Conservation (phyloP, 768 basidiomycete genomes). For the Chlorophyllum brunneum region DNA sequence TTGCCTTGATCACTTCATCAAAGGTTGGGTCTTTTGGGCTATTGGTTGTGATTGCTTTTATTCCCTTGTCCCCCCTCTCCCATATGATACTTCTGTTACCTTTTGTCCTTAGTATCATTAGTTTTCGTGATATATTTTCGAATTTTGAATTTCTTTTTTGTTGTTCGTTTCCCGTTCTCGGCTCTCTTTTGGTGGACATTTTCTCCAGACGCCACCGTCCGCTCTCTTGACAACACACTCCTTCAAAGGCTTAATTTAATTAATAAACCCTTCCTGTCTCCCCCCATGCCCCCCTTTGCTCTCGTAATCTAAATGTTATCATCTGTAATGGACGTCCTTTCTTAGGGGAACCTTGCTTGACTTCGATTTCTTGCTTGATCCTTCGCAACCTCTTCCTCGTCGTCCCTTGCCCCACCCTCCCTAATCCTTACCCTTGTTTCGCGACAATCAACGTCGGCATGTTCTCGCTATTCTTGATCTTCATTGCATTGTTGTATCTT, state of each 20-base stretch:
- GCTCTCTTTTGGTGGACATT: slow-evolving; percentile 3
- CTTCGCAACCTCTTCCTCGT: not conserved
- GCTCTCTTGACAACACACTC: slow-evolving; percentile 11
- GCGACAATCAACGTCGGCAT: not conserved
- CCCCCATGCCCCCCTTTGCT: not conserved
- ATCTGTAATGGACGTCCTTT: slow-evolving; percentile 14
- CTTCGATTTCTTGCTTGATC: slow-evolving; percentile 8
- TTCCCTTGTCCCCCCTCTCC: slow-evolving; percentile 20
- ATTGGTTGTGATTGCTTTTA: slow-evolving; percentile 57
- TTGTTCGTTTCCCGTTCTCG: not conserved
- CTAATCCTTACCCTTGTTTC: not conserved
- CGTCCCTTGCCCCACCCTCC: not conserved
- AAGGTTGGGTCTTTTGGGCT: slow-evolving; percentile 46
- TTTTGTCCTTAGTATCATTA: slow-evolving; percentile 31
- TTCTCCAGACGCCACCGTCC: slow-evolving; percentile 3
- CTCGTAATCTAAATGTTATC: slow-evolving; percentile 11
- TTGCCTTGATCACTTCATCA: slow-evolving; percentile 3
- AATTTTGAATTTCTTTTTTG: slow-evolving; percentile 20
- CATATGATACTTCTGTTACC: slow-evolving; percentile 27
- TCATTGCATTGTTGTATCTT: not conserved
- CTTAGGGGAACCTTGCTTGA: slow-evolving; percentile 1
- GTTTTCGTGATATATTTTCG: slow-evolving; percentile 17
- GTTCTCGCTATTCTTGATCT: not conserved
- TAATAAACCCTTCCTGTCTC: slow-evolving; percentile 6
- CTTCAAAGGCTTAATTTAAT: slow-evolving; percentile 6